Base-by-base conservation (phyloP, 495 filamentous ascomycete genomes). In the Letharia lupina region DNA sequence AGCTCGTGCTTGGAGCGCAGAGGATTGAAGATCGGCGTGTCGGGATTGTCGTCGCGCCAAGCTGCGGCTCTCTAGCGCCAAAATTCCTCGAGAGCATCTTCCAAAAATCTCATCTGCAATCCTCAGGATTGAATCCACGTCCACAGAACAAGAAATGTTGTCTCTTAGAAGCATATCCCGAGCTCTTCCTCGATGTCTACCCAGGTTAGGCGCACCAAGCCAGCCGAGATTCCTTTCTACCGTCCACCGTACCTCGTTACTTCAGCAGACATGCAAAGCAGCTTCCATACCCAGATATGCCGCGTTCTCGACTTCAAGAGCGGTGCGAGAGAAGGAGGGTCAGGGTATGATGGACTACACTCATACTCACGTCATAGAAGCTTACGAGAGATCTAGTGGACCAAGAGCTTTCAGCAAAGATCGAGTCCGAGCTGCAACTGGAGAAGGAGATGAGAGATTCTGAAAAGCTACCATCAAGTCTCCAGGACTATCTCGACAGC, bases 401-500 rank as follows among this genome's bases (percentile, higher is more conserved):
- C 79, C 78, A 83, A 76, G 83, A 90, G 76, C 84, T 96, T 75
- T 80, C 86, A 70, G 78, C 86, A 65, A 91, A 96, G 85, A 82
- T 93, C 70, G 77, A 87, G 75, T 85, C 83, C 71, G 89, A 97
- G 82, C 80, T 92, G 68, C 78, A 86, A 68, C 80, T 89, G 63
- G 88, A 89, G 77, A 75, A 73, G 62, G 78, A 80, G 58, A 75
- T 73, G 66, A 81, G 84, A 74, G 83, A 85, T 60, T 75, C 78
- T 64, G 83, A 86, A 64, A 78, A 84, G 41, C 67, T 84, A 62
- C 85, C 88, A 40, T 74, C 79, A 18, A 85, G 80, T 73, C 78
- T 93, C 70, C 84, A 86, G 74, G 87, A 90, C 70, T 93, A 87
- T 75, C 75, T 93, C 20, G 83, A 90, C 66, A 89, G 87, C 74